These are phyloP conservation scores for Solanum gracilifrons DNA, from an alignment of 257 asterid genomes.

Conservation along the genomic window DNA sequence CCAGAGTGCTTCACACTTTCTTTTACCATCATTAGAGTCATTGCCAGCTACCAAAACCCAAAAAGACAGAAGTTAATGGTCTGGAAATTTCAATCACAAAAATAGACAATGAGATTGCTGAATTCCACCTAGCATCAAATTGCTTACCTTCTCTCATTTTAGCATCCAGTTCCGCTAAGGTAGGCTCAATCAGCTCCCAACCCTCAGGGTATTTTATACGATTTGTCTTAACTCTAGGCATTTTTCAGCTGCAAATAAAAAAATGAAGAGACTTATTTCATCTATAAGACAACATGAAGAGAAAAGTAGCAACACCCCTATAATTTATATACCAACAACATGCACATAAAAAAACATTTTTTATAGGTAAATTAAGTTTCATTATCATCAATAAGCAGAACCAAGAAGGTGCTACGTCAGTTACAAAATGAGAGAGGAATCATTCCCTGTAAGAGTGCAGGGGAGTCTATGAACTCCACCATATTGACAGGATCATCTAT, in stretches of 20 bases:
- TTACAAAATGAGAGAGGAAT: background rate
- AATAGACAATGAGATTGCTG: background rate
- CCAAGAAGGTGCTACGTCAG: background rate
- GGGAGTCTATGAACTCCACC: background rate
- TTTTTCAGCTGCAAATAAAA: conserved; percentile 8
- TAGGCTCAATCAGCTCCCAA: conserved; percentile 92
- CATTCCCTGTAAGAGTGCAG: background rate
- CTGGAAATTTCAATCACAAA: background rate
- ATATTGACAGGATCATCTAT: background rate
- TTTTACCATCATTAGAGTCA: conserved; percentile 77
- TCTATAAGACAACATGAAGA: background rate
- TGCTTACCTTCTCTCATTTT: conserved; percentile 84
- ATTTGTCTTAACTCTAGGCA: conserved; percentile 91
- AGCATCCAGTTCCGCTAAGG: conserved; percentile 65
- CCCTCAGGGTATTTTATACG: conserved; percentile 74
- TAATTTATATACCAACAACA: background rate
- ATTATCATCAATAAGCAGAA: background rate
- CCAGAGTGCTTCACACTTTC: conserved; percentile 89
- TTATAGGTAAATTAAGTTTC: background rate
- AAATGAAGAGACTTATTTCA: background rate
- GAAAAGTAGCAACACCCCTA: background rate
- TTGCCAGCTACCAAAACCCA: conserved; percentile 43
- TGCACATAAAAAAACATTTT: background rate
- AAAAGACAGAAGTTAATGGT: background rate
- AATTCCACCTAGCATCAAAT: background rate